Base-by-base conservation (phyloP, 2,329 filamentous ascomycete species). In the Lasiodiplodia hormozganensis region DNA sequence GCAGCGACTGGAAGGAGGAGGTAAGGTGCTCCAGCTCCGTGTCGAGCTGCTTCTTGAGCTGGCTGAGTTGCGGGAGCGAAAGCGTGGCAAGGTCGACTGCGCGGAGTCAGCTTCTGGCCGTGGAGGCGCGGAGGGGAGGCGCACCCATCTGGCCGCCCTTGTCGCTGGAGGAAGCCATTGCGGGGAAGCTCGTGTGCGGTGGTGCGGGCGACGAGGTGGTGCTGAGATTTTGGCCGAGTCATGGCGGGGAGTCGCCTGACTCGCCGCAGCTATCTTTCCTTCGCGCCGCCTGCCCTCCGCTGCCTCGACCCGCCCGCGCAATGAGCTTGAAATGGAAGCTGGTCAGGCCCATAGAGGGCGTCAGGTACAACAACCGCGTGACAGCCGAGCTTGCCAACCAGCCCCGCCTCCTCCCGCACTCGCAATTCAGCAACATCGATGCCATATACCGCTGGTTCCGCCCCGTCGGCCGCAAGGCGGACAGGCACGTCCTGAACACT, bases 21-120 rank as follows among this genome's bases (percentile, higher is more conserved):
- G 93, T 96, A 73, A 99, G 88, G 83, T 98, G 95, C 79, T 97
- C 93, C 72, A 99, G 90, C 82, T 99, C 96, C 76, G 96, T 91
- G 80, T 97, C 95, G 73, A 99, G 90, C 80, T 97, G 95, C 80
- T 96, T 94, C 85, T 99, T 97, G 73, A 99, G 90, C 74, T 93
- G 89, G 73, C 89, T 90, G 73, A 99, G 91, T 82, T 97, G 95
- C 73, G 93, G 92, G 31, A 90, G 86, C 74, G 91, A 92, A 75
- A 99, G 90, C 70, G 87, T 89, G 74, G 90, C 89, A 75, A 99
- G 85, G 77, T 92, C 89, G 73, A 92, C 78, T 80, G 56, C 23
- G 25, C 31, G 16, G 36, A 28, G 47, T 49, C 36, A 31, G 66
- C 28, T 51, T 28, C 40, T 58, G 14, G 6, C 14, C 21, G 2